Conservation (phyloP, 2,329 filamentous ascomycete genomes). For the Colletotrichum gigasporum region DNA sequence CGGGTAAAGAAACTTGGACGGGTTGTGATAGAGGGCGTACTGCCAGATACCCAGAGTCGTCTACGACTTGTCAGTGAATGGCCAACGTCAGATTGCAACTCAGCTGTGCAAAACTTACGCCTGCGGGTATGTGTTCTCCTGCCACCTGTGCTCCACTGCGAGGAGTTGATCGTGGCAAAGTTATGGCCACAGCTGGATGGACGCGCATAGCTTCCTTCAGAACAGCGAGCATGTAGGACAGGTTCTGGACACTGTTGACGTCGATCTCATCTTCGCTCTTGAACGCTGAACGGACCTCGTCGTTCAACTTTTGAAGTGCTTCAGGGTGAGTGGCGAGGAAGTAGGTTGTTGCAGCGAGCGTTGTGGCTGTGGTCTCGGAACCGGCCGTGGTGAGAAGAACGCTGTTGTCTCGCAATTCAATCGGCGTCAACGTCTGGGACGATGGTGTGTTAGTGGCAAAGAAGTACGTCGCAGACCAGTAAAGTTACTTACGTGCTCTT, state of each 20-base stretch:
- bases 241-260: conserved; percentile 37
- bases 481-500: conserved; percentile 13
- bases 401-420: conserved; percentile 27
- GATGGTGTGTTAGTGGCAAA: not conserved
- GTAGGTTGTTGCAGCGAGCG: conserved; percentile 50
- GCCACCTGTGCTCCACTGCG: conserved; percentile 43
- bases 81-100: too few relatives aligned
- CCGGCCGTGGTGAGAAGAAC: conserved; percentile 45
- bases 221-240: conserved; percentile 50
- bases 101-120: conserved; percentile 37
- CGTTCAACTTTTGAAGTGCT: conserved; percentile 39
- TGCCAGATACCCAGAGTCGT: conserved; percentile 54
- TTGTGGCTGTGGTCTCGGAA: conserved; percentile 55
- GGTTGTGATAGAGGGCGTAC: conserved; percentile 52
- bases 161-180: conserved; percentile 39
- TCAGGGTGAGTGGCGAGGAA: conserved; percentile 45
- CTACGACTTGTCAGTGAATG: conserved; percentile 24
- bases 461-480: not conserved
- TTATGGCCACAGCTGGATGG: conserved; percentile 39
- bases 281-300: conserved; percentile 52
- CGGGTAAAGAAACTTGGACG: conserved; percentile 54
- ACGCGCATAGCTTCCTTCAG: conserved; percentile 51
- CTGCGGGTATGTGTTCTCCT: conserved; percentile 41
- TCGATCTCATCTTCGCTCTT: conserved; percentile 47
- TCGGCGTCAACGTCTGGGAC: conserved; percentile 32